phyloP scores from a whole-genome alignment of 768 basidiomycete genomes.

The Podaxis carcinomalis region DNA sequence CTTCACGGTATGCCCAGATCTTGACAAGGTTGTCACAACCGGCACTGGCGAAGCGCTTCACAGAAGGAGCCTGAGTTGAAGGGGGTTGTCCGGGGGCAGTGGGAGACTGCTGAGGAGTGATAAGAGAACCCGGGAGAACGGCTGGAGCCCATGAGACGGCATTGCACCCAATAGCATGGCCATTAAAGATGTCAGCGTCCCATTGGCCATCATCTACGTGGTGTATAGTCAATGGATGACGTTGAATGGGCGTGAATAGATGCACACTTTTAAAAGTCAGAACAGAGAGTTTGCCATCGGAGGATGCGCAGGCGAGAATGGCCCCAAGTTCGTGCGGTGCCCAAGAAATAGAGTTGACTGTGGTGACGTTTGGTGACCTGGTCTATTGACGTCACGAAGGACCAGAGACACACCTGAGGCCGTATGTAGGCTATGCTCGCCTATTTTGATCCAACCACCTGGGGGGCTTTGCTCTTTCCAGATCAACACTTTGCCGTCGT shows the following conservation, averaged over 20 bases:
- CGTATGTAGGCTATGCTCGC: conserved; percentile 91
- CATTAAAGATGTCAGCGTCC: conserved; percentile 92
- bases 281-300: conserved; percentile 95
- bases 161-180: conserved; percentile 94
- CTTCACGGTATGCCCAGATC: conserved; percentile 90
- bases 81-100: conserved; percentile 42
- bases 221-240: background rate
- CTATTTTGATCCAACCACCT: conserved; percentile 88
- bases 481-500: conserved; percentile 96
- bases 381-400: background rate
- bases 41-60: conserved; percentile 92
- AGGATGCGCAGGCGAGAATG: conserved; percentile 94
- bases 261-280: conserved; percentile 89
- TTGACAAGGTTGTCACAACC: conserved; percentile 96
- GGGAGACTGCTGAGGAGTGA: conserved; percentile 56
- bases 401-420: conserved; percentile 71
- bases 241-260: background rate
- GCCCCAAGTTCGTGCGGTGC: conserved; percentile 98
- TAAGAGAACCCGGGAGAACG: conserved; percentile 78
- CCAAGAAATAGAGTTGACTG: conserved; percentile 98
- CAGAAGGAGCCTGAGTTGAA: conserved; percentile 41
- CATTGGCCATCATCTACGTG: conserved; percentile 89
- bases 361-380: no score
- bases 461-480: conserved; percentile 88
- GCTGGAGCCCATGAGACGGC: conserved; percentile 98